Evolutionary conservation across 495 filamentous ascomycete genomes (phyloP).

Genomic region (Penicillium macrosclerotiorum): DNA sequence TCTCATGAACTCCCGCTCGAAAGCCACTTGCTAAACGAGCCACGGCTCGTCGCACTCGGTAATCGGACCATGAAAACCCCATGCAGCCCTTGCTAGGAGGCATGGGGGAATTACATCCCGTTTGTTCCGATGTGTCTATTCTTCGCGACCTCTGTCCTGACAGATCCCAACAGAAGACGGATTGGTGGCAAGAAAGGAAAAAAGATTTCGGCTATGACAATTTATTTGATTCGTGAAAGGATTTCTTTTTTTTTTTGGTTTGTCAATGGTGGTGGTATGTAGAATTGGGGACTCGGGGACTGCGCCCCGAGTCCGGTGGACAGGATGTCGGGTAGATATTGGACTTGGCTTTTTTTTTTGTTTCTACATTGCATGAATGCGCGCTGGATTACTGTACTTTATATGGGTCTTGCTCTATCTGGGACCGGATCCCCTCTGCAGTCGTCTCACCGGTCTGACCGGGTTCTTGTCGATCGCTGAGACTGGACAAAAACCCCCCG

Average conservation of each 20-base stretch:
- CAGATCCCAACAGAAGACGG: conserved; percentile 7
- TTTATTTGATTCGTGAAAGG: conserved; percentile 19
- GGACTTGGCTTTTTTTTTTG: conserved; percentile 31
- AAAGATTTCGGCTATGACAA: conserved; percentile 22
- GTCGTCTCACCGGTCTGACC: conserved; percentile 1
- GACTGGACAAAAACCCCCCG: conserved; percentile 5
- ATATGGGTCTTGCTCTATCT: conserved; percentile 24
- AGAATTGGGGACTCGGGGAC: conserved; percentile 18
- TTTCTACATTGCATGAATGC: conserved; percentile 33
- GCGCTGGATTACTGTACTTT: conserved; percentile 34
- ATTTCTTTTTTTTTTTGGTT: conserved; percentile 15
- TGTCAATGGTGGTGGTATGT: conserved; percentile 23
- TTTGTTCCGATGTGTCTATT: conserved; percentile 10
- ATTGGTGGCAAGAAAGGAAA: conserved; percentile 15
- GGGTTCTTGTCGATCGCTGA: conserved; percentile 8
- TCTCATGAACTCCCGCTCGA: conserved; percentile 88
- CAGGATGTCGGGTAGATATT: conserved; percentile 29
- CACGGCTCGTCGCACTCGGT: conserved; percentile 13
- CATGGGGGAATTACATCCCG: not conserved
- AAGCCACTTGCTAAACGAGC: conserved; percentile 32
- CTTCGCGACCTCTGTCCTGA: conserved; percentile 7
- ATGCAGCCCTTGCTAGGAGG: not conserved
- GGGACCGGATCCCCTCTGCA: conserved; percentile 9
- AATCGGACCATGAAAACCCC: conserved; percentile 1
- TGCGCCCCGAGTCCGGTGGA: conserved; percentile 15